A percentile compares a stretch with the other conserved stretches of the same genome.
These are phyloP conservation scores for Curvularia eragrostidis DNA, from an alignment of 2,329 filamentous ascomycete species.

Conservation along the genomic window DNA sequence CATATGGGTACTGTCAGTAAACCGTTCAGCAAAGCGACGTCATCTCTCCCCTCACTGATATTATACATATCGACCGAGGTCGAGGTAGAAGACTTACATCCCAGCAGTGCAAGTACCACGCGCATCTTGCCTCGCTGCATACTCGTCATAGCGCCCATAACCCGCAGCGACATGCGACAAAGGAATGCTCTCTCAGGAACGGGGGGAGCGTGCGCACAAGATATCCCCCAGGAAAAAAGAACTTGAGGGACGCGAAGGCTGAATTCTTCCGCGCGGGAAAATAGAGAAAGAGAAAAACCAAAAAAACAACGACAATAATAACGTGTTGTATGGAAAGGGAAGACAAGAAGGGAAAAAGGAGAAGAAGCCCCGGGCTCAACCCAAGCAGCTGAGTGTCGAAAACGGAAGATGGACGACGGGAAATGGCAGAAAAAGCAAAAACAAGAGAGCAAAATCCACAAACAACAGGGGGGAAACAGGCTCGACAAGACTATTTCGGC, in stretches of 20 bases:
- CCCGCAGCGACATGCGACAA: neutral
- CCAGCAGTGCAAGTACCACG: conserved; percentile 19
- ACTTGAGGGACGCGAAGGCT: neutral
- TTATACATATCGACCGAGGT: neutral
- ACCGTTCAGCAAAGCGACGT: neutral
- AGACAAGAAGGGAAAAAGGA: neutral
- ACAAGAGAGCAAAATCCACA: too few relatives aligned
- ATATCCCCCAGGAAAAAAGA: neutral
- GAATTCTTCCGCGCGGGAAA: neutral
- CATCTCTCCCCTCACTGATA: neutral
- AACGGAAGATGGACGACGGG: neutral
- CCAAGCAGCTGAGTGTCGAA: neutral
- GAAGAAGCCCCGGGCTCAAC: neutral
- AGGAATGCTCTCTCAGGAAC: neutral
- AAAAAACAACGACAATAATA: neutral
- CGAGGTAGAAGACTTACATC: conserved; percentile 14
- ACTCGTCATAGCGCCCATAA: conserved; percentile 6
- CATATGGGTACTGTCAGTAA: conserved; percentile 1
- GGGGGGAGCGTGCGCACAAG: neutral
- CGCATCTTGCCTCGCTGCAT: conserved; percentile 6
- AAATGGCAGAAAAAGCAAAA: neutral
- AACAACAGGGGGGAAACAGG: too few relatives aligned
- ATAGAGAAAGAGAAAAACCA: neutral
- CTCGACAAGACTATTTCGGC: too few relatives aligned
- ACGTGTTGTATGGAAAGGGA: neutral